Percentiles rank a stretch among this genome's conserved stretches.
Conservation (phyloP, 169 alveolate species). For the Plasmodium gaboni region DNA sequence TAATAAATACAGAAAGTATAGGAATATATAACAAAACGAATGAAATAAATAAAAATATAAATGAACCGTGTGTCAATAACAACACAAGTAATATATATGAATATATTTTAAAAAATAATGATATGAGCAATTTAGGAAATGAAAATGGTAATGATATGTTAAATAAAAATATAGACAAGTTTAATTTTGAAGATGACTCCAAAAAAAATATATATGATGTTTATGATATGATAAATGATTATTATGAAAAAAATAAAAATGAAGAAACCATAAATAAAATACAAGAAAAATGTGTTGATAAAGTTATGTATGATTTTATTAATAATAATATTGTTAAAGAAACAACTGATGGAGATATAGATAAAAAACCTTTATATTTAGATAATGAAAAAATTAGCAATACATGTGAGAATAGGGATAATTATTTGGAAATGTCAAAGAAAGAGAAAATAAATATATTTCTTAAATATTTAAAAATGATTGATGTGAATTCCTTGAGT, state of each 20-base stretch:
- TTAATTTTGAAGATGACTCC: neutral
- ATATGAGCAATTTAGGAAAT: neutral
- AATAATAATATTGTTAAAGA: neutral
- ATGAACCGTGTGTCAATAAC: neutral
- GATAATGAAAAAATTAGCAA: neutral
- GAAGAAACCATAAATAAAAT: slow-evolving; percentile 5
- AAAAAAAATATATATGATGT: slow-evolving; percentile 1
- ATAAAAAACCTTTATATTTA: neutral
- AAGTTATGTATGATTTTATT: neutral
- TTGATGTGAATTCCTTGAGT: slow-evolving; percentile 24
- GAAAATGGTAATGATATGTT: neutral
- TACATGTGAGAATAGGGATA: neutral
- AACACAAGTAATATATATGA: neutral
- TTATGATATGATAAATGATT: slow-evolving; percentile 44
- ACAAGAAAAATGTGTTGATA: neutral
- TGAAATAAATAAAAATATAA: neutral
- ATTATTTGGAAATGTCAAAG: neutral
- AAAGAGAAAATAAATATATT: slow-evolving; percentile 28
- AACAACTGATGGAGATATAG: neutral
- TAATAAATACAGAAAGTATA: neutral
- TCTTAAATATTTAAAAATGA: slow-evolving; percentile 53
- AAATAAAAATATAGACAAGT: slow-evolving; percentile 1
- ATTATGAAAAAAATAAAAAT: slow-evolving; percentile 21
- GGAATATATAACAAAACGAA: neutral
- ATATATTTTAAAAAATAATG: neutral